These are phyloP conservation scores for Clarireedia hainanense DNA, from an alignment of 2,329 filamentous ascomycete genomes.

Conservation along the genomic window DNA sequence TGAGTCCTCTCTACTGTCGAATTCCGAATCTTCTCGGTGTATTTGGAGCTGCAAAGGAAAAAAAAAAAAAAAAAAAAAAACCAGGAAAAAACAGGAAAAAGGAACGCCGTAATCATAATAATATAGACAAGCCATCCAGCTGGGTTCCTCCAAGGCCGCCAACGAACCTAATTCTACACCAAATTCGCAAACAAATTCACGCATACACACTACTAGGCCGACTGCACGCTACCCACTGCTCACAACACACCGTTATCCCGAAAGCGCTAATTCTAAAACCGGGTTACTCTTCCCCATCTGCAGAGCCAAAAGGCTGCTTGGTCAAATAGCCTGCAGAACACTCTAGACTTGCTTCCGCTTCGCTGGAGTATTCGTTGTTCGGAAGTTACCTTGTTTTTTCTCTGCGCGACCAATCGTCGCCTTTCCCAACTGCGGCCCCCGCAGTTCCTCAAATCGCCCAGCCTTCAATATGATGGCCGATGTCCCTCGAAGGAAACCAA, in stretches of 20 bases:
- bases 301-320: background rate
- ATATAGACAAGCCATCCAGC: too few relatives aligned
- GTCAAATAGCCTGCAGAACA: background rate
- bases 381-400: background rate
- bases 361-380: slow-evolving; percentile 1
- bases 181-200: background rate
- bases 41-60: too few relatives aligned
- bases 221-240: too few relatives aligned
- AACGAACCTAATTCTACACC: background rate
- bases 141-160: background rate
- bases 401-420: background rate
- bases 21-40: too few relatives aligned
- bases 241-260: too few relatives aligned
- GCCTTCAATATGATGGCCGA: slow-evolving; percentile 24
- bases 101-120: too few relatives aligned
- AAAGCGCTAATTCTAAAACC: background rate
- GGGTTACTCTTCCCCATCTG: background rate
- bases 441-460: background rate
- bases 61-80: too few relatives aligned
- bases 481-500: slow-evolving; percentile 25
- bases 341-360: slow-evolving; percentile 3
- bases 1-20: too few relatives aligned
- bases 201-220: background rate
- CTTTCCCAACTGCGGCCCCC: background rate
- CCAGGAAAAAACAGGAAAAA: too few relatives aligned